Evolutionary conservation across 2,329 filamentous ascomycete species (phyloP), one percentile per base, ranked within the genome.

Genomic region (Cladophialophora exuberans): DNA sequence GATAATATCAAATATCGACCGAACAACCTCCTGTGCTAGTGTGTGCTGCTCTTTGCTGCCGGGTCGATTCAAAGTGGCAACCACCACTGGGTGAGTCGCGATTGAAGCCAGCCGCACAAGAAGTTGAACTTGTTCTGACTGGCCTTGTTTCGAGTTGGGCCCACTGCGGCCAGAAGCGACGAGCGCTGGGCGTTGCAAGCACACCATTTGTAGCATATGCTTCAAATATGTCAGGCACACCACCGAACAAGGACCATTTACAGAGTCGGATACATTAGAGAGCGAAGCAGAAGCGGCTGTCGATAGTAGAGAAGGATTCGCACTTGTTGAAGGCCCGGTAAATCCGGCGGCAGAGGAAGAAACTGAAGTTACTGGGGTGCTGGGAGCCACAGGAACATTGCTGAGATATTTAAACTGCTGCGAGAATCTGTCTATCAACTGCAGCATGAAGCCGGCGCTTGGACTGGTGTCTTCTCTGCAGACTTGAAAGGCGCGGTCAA

Each of bases 1-100:
- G 9, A 75, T 74, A 11, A 77, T 72, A 54, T 78, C 76, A 11
- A 77, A 64, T 10, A 74, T 70, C 35, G 76, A 71, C 5, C 53
- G 57, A 11, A 54, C 41, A 20, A 65, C 43, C 5, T 56, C 53
- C 31, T 53, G 59, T 7, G 53, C 54, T 31, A 42, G 46, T 17
- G 48, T 31, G 23, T 60, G 60, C 26, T 58, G 54, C 25, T 58
- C 47, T 43, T 44, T 50, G 33, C 15, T 50, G 26, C 28, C 41
- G 13, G 30, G 30, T 17, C 38, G 39, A 2, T 15, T 56, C 6
- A 63, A 56, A 18, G 62, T 66, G 18, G 66, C 66, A 44, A 67
- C 69, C 46, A 17, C 63, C 56, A 22, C 65, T 65, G 53, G 67
- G 65, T 52, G 50, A 71, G 70, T 26, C 65, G 68, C 18, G 67